Evolutionary conservation across 164 flowering plant species (phyloP), one percentile per base, ranked within the genome.

Genomic region (Sextonia rubra): DNA sequence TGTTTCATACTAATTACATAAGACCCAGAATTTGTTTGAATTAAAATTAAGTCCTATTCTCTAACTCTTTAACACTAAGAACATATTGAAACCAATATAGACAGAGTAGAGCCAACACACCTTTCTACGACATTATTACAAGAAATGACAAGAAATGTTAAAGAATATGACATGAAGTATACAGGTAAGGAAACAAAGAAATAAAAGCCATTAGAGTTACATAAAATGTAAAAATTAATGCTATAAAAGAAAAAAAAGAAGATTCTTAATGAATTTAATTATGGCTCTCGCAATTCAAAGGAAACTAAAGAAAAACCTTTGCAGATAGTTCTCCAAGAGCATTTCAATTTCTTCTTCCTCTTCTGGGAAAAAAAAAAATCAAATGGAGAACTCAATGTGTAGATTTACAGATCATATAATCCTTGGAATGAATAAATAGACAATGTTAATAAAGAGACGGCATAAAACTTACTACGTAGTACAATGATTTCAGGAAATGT

Each of bases 301-400:
- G 64, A 12, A 14, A 61, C 64, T 25, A 61, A 61, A 61, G 27
- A 30, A 64, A 60, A 30, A 94, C 98, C 99, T 93, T 79, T 91
- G 97, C 32, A 95, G 93, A 84, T 91, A 95, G 72, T 93, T 93
- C 80, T 95, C 99, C 84, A 95, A 68, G 60, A 95, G 98, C 99
- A 95, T 95, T 83, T 95, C 99, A 74, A 95, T 93, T 83, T 95
- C 99, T 85, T 95, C 99, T 82, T 92, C 99, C 78, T 93, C 98
- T 77, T 95, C 99, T 95, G 91, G 83, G 82, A 72, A 71, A n/a
- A 47, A 25, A 27, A 37, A 20, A 72, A 77, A 70, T 63, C 25
- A 70, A 69, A 64, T 64, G 29, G 20, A 48, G 44, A 77, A 74
- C 64, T 29, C 27, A 69, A 27, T 4, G 44, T 27, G 55, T 56